Conservation (phyloP, 106 monocot genomes). For the Dendrobium nobile region DNA sequence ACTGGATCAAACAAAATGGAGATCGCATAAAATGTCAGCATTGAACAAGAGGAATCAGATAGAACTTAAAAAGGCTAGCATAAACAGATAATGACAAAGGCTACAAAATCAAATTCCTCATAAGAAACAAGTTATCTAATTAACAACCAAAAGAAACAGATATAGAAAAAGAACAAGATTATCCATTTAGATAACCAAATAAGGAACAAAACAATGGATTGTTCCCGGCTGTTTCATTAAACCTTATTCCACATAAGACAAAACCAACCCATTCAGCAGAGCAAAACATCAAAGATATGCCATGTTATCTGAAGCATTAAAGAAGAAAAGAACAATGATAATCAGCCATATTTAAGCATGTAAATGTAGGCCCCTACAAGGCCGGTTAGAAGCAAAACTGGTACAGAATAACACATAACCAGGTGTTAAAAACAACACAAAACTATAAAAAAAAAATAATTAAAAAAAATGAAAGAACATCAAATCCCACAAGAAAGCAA, state of each 20-base stretch:
- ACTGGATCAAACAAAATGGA: not conserved
- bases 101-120: not conserved
- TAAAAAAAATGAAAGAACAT: not conserved
- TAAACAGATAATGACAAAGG: not conserved
- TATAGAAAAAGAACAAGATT: not conserved
- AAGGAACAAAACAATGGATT: not conserved
- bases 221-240: not conserved
- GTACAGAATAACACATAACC: not conserved
- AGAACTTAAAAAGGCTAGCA: not conserved
- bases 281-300: not conserved
- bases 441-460: not conserved
- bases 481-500: not conserved
- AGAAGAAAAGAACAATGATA: not conserved
- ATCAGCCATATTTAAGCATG: slow-evolving; percentile 1
- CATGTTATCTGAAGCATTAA: not conserved
- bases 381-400: not conserved
- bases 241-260: not conserved
- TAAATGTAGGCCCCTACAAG: not conserved
- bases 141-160: not conserved
- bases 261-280: not conserved
- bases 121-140: not conserved
- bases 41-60: not conserved
- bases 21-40: no score
- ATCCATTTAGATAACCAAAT: not conserved
- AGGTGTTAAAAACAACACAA: not conserved